A percentile compares a stretch with the other conserved stretches of the same genome.
These are phyloP conservation scores for Exophiala sp. DNA, from an alignment of 2,329 filamentous ascomycete genomes.

Conservation along the genomic window DNA sequence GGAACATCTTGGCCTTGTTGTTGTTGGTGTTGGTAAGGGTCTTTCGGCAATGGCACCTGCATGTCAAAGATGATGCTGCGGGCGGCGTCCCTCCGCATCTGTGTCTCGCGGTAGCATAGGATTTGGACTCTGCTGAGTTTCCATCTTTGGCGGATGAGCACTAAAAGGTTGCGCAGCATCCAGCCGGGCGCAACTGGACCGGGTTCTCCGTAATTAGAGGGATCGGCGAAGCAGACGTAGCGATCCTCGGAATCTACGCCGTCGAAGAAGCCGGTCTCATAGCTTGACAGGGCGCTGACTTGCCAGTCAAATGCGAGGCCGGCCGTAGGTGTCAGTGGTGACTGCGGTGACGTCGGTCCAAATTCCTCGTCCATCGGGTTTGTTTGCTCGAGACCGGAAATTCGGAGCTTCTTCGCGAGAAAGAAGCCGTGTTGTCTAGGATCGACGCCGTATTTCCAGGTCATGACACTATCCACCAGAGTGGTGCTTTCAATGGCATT, in stretches of 20 bases:
- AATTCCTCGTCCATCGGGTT: slow-evolving; percentile 33
- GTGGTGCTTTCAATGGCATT: slow-evolving; percentile 64
- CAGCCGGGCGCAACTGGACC: slow-evolving; percentile 93
- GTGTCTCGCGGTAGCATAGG: slow-evolving; percentile 82
- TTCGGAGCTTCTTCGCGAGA: slow-evolving; percentile 68
- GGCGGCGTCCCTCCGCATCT: slow-evolving; percentile 68
- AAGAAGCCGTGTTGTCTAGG: slow-evolving; percentile 89
- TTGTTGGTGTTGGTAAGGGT: background rate
- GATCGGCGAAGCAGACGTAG: slow-evolving; percentile 83
- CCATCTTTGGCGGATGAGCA: slow-evolving; percentile 78
- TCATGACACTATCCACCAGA: slow-evolving; percentile 76
- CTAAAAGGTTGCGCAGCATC: slow-evolving; percentile 83
- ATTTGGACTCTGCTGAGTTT: slow-evolving; percentile 71
- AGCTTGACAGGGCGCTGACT: slow-evolving; percentile 67
- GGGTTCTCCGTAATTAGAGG: slow-evolving; percentile 83
- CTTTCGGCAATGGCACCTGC: slow-evolving; percentile 16
- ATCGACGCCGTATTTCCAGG: slow-evolving; percentile 79
- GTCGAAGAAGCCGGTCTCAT: slow-evolving; percentile 83
- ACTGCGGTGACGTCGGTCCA: slow-evolving; percentile 27
- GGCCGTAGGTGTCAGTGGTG: slow-evolving; percentile 47
- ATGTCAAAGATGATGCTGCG: slow-evolving; percentile 72
- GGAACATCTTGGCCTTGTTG: slow-evolving; percentile 14
- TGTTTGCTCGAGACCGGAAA: slow-evolving; percentile 21
- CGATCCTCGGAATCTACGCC: slow-evolving; percentile 64
- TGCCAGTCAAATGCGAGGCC: slow-evolving; percentile 68